Conservation (phyloP, 129 eudicot genomes). For the Erigeron canadensis region DNA sequence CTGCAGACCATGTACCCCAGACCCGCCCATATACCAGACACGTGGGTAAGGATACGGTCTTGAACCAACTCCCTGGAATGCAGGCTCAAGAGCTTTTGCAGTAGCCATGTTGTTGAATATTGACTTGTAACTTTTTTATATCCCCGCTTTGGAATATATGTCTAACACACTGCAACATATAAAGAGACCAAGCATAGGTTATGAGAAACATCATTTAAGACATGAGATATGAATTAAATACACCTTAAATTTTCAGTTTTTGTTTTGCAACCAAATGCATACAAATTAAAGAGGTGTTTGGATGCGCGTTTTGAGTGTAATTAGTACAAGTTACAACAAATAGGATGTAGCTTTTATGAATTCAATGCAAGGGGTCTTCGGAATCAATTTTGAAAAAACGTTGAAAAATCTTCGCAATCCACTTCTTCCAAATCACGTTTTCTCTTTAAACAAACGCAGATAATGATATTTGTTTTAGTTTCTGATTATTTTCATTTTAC, state of each 20-base stretch:
- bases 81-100: constrained; percentile 96
- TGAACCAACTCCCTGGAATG: constrained; percentile 92
- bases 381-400: too few relatives aligned
- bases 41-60: constrained; percentile 74
- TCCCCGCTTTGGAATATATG: constrained; percentile 12
- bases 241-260: constrained; percentile 19
- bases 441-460: too few relatives aligned
- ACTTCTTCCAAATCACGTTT: too few relatives aligned
- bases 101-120: constrained; percentile 56
- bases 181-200: neutral
- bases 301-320: neutral
- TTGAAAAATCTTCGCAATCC: too few relatives aligned
- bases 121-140: too few relatives aligned
- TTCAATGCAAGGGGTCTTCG: neutral
- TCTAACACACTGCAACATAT: constrained; percentile 25
- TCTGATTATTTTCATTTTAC: too few relatives aligned
- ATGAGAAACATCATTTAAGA: neutral
- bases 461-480: too few relatives aligned
- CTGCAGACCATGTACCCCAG: neutral
- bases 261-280: neutral
- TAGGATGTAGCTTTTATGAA: neutral
- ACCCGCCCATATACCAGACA: neutral
- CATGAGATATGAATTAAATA: neutral
- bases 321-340: neutral
- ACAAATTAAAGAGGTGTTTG: constrained; percentile 15